Evolutionary conservation across 169 alveolate genomes (phyloP).

Genomic region (Eimeria acervulina): DNA sequence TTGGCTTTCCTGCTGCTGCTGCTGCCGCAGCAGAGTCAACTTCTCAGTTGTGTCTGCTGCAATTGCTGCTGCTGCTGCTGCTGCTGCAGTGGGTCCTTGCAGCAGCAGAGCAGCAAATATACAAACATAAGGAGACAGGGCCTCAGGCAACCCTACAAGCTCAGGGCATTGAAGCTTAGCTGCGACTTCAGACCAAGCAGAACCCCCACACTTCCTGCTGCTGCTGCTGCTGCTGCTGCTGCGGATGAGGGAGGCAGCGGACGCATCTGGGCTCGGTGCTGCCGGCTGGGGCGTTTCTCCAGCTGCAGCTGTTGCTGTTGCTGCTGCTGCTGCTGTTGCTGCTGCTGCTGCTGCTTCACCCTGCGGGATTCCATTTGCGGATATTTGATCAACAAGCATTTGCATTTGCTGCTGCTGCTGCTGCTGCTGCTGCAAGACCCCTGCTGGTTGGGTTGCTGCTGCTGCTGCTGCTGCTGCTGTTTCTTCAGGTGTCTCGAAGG

Average conservation of each 20-base stretch:
- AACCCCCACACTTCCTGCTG: not conserved
- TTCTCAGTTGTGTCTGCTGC: constrained; percentile 7
- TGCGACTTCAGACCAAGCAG: not conserved
- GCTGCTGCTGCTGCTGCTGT: not conserved
- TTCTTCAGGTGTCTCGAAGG: not conserved
- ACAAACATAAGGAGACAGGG: constrained; percentile 2
- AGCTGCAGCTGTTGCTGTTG: not conserved
- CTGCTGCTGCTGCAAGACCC: no score
- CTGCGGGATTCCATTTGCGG: no score
- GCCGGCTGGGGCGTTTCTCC: not conserved
- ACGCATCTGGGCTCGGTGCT: not conserved
- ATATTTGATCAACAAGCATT: no score
- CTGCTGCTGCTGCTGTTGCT: not conserved
- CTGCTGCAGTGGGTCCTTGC: no score
- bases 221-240: constrained; percentile 10
- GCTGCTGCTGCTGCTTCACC: not conserved
- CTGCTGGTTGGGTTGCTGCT: no score
- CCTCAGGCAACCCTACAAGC: not conserved
- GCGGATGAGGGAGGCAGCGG: not conserved
- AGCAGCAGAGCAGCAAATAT: constrained; percentile 17
- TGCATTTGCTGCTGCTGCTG: no score
- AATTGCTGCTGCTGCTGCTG: not conserved
- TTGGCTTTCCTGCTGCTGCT: not conserved
- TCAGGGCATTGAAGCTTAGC: not conserved
- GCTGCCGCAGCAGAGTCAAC: constrained; percentile 21